Base-by-base conservation (phyloP, 1,139 yeast species). In the Taphrina populina region DNA sequence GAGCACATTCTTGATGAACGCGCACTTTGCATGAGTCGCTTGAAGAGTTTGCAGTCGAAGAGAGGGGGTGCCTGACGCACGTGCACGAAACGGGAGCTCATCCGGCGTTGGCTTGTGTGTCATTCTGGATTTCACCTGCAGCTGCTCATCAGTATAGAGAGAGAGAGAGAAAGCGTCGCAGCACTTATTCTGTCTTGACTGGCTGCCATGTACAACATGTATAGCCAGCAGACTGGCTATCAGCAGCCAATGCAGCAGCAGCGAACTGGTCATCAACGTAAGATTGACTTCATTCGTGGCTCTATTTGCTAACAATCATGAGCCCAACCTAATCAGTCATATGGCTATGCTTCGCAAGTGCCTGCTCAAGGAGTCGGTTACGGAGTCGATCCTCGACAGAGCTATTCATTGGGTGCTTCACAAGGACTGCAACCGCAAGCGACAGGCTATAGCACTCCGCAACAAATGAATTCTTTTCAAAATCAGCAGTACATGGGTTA, bases 391-490 rank as follows among this genome's bases (percentile, higher is more conserved):
- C n/a, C 65, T 21, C 69, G 60, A 27, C 60, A 61, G 32, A 51
- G 55, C 10, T 65, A 63, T 39, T 60, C 56, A 19, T 41, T 58
- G 15, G 53, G 58, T 4, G 3, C n/a, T 45, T 23, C 39, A 26
- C 49, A 55, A 32, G 54, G 26, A 2, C 27, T 46, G 37, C 35
- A 34, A 36, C 51, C 64, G 17, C 67, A 65, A 40, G 62, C 64
- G 37, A 64, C 67, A 24, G 67, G 67, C 10, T 64, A 62, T 49
- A 36, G 57, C 17, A 57, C 52, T 20, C 57, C 57, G 21, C 30
- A 23, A 30, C 45, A 19, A 24, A 19, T 4, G 13, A 11, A 10
- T 8, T 13, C 6, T 5, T n/a, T n/a, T n/a, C n/a, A n/a, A n/a
- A 13, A 11, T 13, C 45, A 39, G 45, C 45, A 39, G 23, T 20